Evolutionary conservation across 805 yeast species (phyloP), one percentile per base, ranked within the genome.

Genomic region (Yamadazyma takamatsuzukensis): DNA sequence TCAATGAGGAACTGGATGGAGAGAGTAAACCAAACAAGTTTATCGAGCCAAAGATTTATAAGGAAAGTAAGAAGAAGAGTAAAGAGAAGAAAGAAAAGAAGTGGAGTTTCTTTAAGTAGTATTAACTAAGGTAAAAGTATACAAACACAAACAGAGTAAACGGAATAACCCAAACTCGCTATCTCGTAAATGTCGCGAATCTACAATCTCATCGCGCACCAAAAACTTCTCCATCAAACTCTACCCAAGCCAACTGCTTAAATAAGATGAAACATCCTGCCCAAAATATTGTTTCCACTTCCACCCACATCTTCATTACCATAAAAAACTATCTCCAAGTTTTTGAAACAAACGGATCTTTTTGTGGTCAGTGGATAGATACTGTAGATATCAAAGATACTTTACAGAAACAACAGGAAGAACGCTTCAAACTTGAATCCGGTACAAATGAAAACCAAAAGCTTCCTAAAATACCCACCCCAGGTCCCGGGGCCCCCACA

Each of bases 191-290:
- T n/a, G n/a, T n/a, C n/a, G 10, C 22, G 11, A 21, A 21, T 9
- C 18, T 5, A 22, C 15, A 14, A 36, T 32, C 40, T 31, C 40
- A 34, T 33, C 41, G 16, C 37, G 22, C 15, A 5, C 18, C 13
- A 27, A 15, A 17, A n/a, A n/a, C n/a, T n/a, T n/a, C n/a, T n/a
- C n/a, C n/a, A n/a, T n/a, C n/a, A n/a, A 7, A 14, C 12, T 26
- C 29, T 14, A n/a, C 29, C n/a, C 15, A n/a, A 9, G 12, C 10
- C 21, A 21, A n/a, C n/a, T n/a, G n/a, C n/a, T n/a, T n/a, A n/a
- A n/a, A 15, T 10, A 12, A n/a, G n/a, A 72, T 80, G 77, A 78
- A 78, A 46, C 89, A 84, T 48, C 93, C 93, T 12, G 75, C 78
- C 50, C 90, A 83, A 49, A 64, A 75, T 22, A 53, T 78, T 2